Base-by-base conservation (phyloP, 2,329 filamentous ascomycete species). In the Sporothrix pseudoabietina region DNA sequence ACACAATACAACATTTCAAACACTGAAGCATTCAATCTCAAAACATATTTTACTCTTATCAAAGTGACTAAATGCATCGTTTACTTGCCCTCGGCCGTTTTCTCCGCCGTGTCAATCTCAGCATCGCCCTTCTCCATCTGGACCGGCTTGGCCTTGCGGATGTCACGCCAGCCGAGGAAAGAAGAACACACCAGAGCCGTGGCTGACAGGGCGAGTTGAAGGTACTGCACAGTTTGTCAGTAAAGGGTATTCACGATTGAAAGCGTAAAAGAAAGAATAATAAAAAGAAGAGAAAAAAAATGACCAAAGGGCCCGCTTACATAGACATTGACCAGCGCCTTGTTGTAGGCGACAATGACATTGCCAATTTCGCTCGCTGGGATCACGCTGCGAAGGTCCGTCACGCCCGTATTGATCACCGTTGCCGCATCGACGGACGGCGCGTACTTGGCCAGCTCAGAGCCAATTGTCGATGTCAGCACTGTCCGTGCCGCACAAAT, bases 401-500 rank as follows among this genome's bases (percentile, higher is more conserved):
- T 73, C 14, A 74, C 87, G 71, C 87, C 87, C 69, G 82, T 85
- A 77, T 86, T 83, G 78, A 88, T 83, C 75, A 89, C 86, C 70
- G 84, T 77, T 7, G 78, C 77, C 0, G 85, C 81, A 52, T 86
- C 81, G n/a, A 89, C 78, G n/a, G 80, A 80, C 1, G 85, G 82
- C 16, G 83, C 81, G 74, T 83, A 78, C 1, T 77, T 73, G n/a
- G 78, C 75, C 3, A 93, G 82, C 49, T 86, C 83, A 3, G 83
- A 79, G 63, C 88, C 82, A 22, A 93, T 82, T 0, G 86, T 87
- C 77, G 92, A 91, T 75, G 88, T 86, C 82, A 93, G 92, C 63
- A 92, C 85, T 26, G 89, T 88, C 79, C 93, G 89, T 0, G 87
- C 87, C 10, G 91, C 87, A 6, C 88, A 86, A 66, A 93, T 87